Evolutionary conservation across 495 filamentous ascomycete genomes (phyloP).

Genomic region (Penicillium manginii): DNA sequence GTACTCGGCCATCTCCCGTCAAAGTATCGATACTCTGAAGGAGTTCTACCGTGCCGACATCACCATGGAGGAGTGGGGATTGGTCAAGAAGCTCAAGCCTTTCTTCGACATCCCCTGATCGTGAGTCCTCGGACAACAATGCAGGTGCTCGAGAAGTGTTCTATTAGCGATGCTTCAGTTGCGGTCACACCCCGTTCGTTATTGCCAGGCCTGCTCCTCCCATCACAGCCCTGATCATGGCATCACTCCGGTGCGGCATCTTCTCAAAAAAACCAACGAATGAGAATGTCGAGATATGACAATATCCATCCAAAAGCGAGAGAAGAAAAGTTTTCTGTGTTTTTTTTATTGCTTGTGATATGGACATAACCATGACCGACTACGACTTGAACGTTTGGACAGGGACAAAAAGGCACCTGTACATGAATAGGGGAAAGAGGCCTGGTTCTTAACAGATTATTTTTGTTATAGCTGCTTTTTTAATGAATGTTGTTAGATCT

Average conservation of each 20-base stretch:
- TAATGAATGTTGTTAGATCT: conserved; percentile 24
- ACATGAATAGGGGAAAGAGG: conserved; percentile 35
- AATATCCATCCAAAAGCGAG: conserved; percentile 23
- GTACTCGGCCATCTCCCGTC: conserved; percentile 83
- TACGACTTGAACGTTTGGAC: conserved; percentile 32
- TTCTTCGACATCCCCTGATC: conserved; percentile 84
- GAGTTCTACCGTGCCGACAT: conserved; percentile 93
- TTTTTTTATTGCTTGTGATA: conserved; percentile 26
- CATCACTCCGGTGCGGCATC: conserved; percentile 8
- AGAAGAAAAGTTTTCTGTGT: conserved; percentile 25
- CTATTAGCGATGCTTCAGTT: conserved; percentile 1
- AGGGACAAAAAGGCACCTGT: conserved; percentile 32
- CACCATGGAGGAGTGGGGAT: conserved; percentile 87
- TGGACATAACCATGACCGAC: conserved; percentile 40
- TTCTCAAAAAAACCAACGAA: background rate
- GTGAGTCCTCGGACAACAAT: background rate
- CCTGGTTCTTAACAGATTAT: conserved; percentile 31
- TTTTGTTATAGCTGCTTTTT: conserved; percentile 25
- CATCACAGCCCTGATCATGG: background rate
- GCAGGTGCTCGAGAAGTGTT: conserved; percentile 3
- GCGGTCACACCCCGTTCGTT: conserved; percentile 1
- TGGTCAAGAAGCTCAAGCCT: conserved; percentile 91
- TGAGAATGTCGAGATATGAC: conserved; percentile 17
- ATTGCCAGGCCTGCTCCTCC: conserved; percentile 1
- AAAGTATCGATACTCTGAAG: conserved; percentile 93